phyloP scores from a whole-genome alignment of 345 rosid species.

The Cardamine occulta region DNA sequence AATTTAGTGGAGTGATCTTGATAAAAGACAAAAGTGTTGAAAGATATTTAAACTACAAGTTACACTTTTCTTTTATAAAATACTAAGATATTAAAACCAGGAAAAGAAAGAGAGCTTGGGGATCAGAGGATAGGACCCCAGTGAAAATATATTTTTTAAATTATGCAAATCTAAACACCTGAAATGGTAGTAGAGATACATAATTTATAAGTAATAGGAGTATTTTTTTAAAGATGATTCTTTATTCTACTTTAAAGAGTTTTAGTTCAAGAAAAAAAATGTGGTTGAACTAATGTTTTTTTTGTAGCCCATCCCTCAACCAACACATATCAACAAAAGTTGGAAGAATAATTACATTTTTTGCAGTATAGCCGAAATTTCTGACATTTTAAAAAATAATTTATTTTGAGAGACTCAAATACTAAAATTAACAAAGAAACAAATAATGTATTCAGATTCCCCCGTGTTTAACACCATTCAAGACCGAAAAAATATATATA shows the following conservation, averaged over 20 bases:
- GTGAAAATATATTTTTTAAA: background rate
- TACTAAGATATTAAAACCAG: background rate
- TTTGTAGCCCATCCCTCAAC: slow-evolving; percentile 19
- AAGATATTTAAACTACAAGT: slow-evolving; percentile 38
- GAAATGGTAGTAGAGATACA: slow-evolving; percentile 11
- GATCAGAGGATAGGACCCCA: slow-evolving; percentile 41
- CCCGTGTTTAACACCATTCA: slow-evolving; percentile 29
- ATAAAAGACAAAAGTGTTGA: slow-evolving; percentile 38
- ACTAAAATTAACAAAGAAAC: slow-evolving; percentile 16
- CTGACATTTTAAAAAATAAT: slow-evolving; percentile 21
- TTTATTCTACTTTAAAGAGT: slow-evolving; percentile 22
- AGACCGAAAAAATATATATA: background rate
- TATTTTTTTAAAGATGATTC: slow-evolving; percentile 6
- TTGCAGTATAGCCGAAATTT: slow-evolving; percentile 26
- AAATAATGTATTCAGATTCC: slow-evolving; percentile 21
- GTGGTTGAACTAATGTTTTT: slow-evolving; percentile 19
- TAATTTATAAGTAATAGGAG: background rate
- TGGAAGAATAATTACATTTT: slow-evolving; percentile 22
- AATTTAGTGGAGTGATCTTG: slow-evolving; percentile 33
- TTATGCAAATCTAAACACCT: slow-evolving; percentile 30
- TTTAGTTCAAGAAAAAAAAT: background rate
- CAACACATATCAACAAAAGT: slow-evolving; percentile 8
- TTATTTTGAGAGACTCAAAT: background rate
- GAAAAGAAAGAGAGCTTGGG: slow-evolving; percentile 39
- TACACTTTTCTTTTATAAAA: background rate